Percentiles rank a stretch among this genome's conserved stretches.
These are phyloP conservation scores for Thielaviopsis populi DNA, from an alignment of 2,329 filamentous ascomycete species.

Conservation along the genomic window DNA sequence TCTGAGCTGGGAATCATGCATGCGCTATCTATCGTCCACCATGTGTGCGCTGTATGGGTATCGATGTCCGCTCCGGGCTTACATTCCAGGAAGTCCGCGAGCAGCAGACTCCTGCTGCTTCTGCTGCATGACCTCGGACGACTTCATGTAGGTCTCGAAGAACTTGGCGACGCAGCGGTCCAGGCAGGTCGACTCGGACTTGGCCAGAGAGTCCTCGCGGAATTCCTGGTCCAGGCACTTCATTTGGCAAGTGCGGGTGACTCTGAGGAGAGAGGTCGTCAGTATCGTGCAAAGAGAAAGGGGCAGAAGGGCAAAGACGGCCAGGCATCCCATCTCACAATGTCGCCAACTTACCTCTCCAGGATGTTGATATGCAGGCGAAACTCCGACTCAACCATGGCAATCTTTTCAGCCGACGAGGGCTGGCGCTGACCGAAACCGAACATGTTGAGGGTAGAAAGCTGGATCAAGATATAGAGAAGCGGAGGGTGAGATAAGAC, in stretches of 20 bases:
- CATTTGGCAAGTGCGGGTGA: constrained; percentile 75
- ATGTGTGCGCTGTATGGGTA: not conserved
- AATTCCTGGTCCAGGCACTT: constrained; percentile 91
- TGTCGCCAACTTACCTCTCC: constrained; percentile 53
- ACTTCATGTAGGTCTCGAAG: constrained; percentile 96
- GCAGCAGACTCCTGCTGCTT: constrained; percentile 49
- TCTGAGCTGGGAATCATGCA: constrained; percentile 5
- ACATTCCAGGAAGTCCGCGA: constrained; percentile 14
- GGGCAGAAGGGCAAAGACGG: not conserved
- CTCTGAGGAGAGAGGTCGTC: constrained; percentile 31
- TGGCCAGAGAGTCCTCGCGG: constrained; percentile 93
- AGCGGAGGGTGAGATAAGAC: constrained; percentile 15
- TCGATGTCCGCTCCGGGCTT: constrained; percentile 1
- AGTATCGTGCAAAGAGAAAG: not conserved
- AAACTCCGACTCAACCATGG: constrained; percentile 89
- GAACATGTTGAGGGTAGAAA: constrained; percentile 30
- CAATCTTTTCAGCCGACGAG: constrained; percentile 92
- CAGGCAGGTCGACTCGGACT: constrained; percentile 95
- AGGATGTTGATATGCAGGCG: constrained; percentile 98
- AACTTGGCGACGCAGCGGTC: constrained; percentile 97
- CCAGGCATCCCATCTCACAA: not conserved
- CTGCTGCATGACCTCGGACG: constrained; percentile 89
- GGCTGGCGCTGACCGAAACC: constrained; percentile 55
- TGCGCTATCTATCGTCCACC: not conserved
- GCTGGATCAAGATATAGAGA: constrained; percentile 1